Evolutionary conservation across 208 protist species (phyloP), one percentile per base, ranked within the genome.

Genomic region (Trypanosoma rangeli): DNA sequence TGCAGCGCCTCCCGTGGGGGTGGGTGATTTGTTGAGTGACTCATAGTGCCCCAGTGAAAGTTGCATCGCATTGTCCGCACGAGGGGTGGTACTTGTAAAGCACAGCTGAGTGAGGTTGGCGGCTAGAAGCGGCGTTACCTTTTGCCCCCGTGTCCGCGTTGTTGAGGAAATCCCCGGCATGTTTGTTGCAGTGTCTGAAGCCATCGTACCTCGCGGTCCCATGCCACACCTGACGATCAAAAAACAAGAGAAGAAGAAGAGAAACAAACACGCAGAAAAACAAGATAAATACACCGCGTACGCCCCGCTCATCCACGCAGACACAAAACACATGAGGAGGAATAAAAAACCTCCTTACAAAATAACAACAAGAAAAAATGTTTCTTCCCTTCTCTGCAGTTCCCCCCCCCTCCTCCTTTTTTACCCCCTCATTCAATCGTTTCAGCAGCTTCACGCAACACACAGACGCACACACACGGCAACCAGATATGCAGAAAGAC

Each of bases 301-400:
- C 33, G 33, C 33, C 33, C 33, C 33, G 33, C 33, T 37, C 33
- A 7, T 9, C 33, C 33, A 37, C 33, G 7, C 33, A 37, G 7
- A 37, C 33, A 7, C 33, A 37, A 37, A 37, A 7, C 7, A 37
- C 33, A 37, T 37, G 33, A 37, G 33, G 33, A 37, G 33, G 33
- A 37, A 7, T 2, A 37, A 37, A 37, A 37, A 2, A 7, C 33
- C 33, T 37, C 33, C 33, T 37, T 37, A 2, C 7, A 37, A 68
- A 48, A 57, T 26, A 57, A 8, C 35, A 57, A 39, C 0, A 59
- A 58, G 48, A 58, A 58, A 64, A 46, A 46, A 10, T 3, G 42
- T 46, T 18, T 15, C 42, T 46, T 46, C 42, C 13, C 8, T 10
- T 10, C 42, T 46, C 2, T 9, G 15, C 42, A 46, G 1, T 1